Evolutionary conservation across 164 flowering plant species (phyloP).

Genomic region (Sedum album): DNA sequence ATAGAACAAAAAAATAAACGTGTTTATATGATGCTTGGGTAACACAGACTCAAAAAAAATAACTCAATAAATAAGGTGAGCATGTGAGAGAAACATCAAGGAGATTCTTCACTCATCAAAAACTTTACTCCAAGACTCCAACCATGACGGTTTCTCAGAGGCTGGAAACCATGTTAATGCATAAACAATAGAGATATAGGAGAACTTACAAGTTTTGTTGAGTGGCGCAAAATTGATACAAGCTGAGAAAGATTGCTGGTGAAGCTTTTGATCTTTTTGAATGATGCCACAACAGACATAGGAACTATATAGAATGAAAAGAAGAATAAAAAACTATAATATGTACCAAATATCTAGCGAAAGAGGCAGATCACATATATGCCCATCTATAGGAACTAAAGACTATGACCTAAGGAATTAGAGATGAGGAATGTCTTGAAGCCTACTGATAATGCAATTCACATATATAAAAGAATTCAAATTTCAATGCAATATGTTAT

Average conservation of each 20-base stretch:
- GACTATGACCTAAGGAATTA: not conserved
- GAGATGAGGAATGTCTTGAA: too few relatives aligned
- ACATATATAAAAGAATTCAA: not conserved
- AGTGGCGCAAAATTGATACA: slow-evolving; percentile 57
- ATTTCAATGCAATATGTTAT: not conserved
- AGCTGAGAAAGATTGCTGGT: slow-evolving; percentile 56
- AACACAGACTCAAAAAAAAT: too few relatives aligned
- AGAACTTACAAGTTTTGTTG: slow-evolving; percentile 71
- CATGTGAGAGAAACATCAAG: too few relatives aligned
- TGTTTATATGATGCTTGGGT: too few relatives aligned
- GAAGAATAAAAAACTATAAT: not conserved
- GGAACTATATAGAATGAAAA: slow-evolving; percentile 51
- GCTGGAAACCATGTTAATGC: not conserved
- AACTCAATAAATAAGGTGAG: too few relatives aligned
- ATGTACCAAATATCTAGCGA: not conserved
- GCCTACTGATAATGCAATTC: not conserved
- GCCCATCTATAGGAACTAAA: not conserved
- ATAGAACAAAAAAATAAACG: not conserved
- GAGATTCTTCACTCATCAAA: too few relatives aligned
- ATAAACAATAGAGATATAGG: not conserved
- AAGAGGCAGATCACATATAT: not conserved
- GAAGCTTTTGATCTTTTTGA: slow-evolving; percentile 83
- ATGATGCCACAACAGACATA: slow-evolving; percentile 77
- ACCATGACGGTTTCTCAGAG: not conserved
- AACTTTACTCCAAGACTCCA: too few relatives aligned